Conservation (phyloP, 148 eudicot genomes). For the Gaultheria prostrata region DNA sequence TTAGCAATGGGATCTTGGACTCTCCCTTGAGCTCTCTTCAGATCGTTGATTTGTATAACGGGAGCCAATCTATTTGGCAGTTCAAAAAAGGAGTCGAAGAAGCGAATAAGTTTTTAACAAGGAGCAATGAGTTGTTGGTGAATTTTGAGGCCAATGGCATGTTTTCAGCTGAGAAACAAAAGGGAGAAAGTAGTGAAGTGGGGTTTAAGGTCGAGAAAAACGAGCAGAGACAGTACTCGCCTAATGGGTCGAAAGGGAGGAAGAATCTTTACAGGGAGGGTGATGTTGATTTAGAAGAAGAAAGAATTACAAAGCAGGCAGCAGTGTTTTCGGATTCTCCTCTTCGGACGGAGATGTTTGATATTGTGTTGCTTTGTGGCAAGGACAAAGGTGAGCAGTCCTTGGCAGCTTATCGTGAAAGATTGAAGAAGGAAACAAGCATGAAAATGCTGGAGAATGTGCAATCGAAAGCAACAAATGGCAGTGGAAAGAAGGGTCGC, state of each 20-base stretch:
- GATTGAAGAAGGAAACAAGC: constrained; percentile 31
- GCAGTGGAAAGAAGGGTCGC: constrained; percentile 44
- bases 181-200: constrained; percentile 8
- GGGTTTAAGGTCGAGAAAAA: constrained; percentile 19
- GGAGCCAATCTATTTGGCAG: constrained; percentile 41
- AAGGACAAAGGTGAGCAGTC: constrained; percentile 37
- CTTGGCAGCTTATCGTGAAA: constrained; percentile 38
- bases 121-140: constrained; percentile 22
- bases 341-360: constrained; percentile 54
- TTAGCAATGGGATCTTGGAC: constrained; percentile 30
- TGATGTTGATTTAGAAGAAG: constrained; percentile 33
- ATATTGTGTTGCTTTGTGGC: constrained; percentile 50
- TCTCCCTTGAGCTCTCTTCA: constrained; percentile 36
- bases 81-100: constrained; percentile 56
- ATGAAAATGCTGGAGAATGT: constrained; percentile 32
- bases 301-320: constrained; percentile 54
- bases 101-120: constrained; percentile 58
- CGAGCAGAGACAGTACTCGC: constrained; percentile 16
- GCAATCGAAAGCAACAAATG: constrained; percentile 26
- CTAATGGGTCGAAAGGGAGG: constrained; percentile 34
- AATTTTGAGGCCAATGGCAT: constrained; percentile 20
- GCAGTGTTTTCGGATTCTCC: constrained; percentile 51
- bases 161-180: constrained; percentile 7
- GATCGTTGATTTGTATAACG: constrained; percentile 29
- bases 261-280: constrained; percentile 38